Percentiles rank a stretch among this genome's conserved stretches.
Conservation (phyloP, 257 asterid genomes). For the Solanum raphanifolium region DNA sequence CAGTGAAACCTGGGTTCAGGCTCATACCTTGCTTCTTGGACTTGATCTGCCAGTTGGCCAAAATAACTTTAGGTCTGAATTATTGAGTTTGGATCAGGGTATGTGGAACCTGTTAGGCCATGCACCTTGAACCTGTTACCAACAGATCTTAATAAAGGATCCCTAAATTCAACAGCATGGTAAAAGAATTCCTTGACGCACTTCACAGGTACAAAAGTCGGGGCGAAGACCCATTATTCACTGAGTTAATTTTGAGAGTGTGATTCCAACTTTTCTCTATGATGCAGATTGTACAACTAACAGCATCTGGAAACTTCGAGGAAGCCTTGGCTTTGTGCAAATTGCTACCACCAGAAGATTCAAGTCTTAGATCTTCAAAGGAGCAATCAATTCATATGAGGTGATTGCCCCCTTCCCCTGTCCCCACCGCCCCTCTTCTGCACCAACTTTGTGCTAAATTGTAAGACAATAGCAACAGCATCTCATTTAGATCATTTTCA, state of each 20-base stretch:
- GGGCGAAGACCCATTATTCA: background rate
- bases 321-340: conserved; percentile 95
- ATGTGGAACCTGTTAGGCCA: background rate
- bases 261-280: conserved; percentile 11
- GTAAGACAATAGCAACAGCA: background rate
- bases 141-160: background rate
- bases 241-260: background rate
- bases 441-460: background rate
- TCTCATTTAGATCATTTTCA: background rate
- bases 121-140: background rate
- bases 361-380: conserved; percentile 86
- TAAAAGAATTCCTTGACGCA: background rate
- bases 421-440: background rate
- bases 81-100: background rate
- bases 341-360: conserved; percentile 95
- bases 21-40: background rate
- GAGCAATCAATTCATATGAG: conserved; percentile 97
- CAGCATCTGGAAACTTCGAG: conserved; percentile 97
- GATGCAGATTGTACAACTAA: conserved; percentile 86
- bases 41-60: background rate
- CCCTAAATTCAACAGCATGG: background rate
- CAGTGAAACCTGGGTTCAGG: background rate
- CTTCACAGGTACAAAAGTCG: background rate
- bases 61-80: background rate
- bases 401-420: conserved; percentile 12